These are phyloP conservation scores for Pythium monospermum DNA, from an alignment of 352 stramenopile species.

Conservation along the genomic window DNA sequence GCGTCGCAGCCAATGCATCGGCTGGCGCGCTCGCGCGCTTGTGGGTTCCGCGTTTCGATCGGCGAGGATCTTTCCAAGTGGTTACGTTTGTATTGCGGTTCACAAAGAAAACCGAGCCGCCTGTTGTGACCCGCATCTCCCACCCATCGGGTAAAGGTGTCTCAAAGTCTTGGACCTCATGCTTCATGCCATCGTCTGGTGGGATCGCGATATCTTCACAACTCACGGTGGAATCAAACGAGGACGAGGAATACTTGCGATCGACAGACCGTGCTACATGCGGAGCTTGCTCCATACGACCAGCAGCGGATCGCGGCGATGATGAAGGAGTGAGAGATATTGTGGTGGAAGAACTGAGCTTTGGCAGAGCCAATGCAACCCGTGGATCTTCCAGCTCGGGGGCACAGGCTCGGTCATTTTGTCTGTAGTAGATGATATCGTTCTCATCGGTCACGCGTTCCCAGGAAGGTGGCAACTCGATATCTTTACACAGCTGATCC, in stretches of 20 bases:
- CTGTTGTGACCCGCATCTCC: slow-evolving; percentile 77
- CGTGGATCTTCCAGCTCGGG: slow-evolving; percentile 52
- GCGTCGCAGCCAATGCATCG: neutral
- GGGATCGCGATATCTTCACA: slow-evolving; percentile 39
- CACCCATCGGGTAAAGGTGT: slow-evolving; percentile 66
- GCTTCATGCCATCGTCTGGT: slow-evolving; percentile 49
- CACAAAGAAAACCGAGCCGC: slow-evolving; percentile 72
- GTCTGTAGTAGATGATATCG: slow-evolving; percentile 44
- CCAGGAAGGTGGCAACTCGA: slow-evolving; percentile 37
- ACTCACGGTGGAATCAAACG: slow-evolving; percentile 30
- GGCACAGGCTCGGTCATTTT: slow-evolving; percentile 28
- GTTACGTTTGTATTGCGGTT: slow-evolving; percentile 68
- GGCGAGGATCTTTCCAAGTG: slow-evolving; percentile 69
- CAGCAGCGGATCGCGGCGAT: slow-evolving; percentile 24
- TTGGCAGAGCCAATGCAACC: slow-evolving; percentile 26
- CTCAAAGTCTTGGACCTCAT: slow-evolving; percentile 72
- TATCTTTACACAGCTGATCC: slow-evolving; percentile 40
- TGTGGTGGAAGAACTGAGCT: neutral
- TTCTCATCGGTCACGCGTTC: slow-evolving; percentile 45
- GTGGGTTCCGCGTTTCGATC: slow-evolving; percentile 4
- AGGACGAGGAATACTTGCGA: slow-evolving; percentile 34
- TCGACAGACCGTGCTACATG: neutral
- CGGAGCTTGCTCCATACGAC: slow-evolving; percentile 21
- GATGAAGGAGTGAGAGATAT: too few relatives aligned
- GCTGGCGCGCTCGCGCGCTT: slow-evolving; percentile 9